Evolutionary conservation across 148 eudicot genomes (phyloP), one percentile per base, ranked within the genome.

Genomic region (Camellia sinensis): DNA sequence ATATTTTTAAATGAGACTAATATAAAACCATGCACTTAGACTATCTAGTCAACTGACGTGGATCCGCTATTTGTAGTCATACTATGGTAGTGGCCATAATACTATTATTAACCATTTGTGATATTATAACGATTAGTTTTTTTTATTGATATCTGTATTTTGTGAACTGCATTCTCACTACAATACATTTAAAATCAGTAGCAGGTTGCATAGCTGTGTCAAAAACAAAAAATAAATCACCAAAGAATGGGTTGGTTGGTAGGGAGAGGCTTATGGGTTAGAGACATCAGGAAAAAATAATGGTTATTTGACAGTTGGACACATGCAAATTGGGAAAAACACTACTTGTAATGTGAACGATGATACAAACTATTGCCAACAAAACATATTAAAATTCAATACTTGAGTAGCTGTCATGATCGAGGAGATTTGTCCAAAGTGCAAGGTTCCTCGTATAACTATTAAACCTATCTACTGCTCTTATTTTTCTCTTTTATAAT

Each of bases 301-400:
- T 29, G 67, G 15, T 43, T 41, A 21, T 77, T 66, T 77, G 80
- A 66, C 72, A 75, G 12, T 75, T 41, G 19, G 53, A 43, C 6
- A 41, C 10, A 19, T 62, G 48, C 4, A 4, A 7, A 50, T 14
- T 76, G 44, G 48, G 65, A 8, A 6, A 53, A 41, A 53, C 80
- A 56, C 29, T 46, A 64, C 61, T 41, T 48, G 57, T 13, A 65
- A 43, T 3, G 61, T 78, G 43, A 66, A 64, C 14, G 15, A 78
- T 9, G 52, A 54, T 37, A 68, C 52, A 44, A 14, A 4, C 41
- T 68, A 44, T 15, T 43, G 72, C 52, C 52, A 2, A 17, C 52
- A 44, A 68, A 66, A 64, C 41, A 5, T 21, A 29, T 22, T 8
- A 11, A 64, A 29, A 29, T 29, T 29, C 67, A 63, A 4, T 14